phyloP scores from a whole-genome alignment of 768 basidiomycete genomes.

The Boletus tylopilopsis region DNA sequence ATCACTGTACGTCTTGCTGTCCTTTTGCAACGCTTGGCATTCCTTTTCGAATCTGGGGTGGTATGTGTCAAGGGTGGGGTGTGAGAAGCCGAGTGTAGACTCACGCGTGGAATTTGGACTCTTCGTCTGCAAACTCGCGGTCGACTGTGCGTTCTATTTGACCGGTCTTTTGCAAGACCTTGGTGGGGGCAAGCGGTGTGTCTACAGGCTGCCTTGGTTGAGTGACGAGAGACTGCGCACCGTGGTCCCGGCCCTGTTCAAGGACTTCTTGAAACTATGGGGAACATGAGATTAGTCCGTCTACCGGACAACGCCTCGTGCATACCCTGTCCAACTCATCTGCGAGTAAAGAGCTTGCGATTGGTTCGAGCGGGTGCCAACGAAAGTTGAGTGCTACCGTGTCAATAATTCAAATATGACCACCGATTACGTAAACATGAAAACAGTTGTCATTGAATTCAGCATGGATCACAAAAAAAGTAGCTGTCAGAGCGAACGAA shows the following conservation, averaged over 20 bases:
- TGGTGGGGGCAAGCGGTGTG: conserved; percentile 6
- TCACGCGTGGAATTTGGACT: conserved; percentile 85
- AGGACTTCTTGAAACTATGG: conserved; percentile 85
- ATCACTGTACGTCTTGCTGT: conserved; percentile 92
- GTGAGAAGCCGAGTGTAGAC: conserved; percentile 21
- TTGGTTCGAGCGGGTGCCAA: not conserved
- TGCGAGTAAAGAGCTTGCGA: too few species aligned
- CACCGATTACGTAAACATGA: conserved; percentile 17
- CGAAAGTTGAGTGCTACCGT: too few species aligned
- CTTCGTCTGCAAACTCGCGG: conserved; percentile 89
- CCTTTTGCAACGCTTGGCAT: conserved; percentile 88
- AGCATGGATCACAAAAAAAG: not conserved
- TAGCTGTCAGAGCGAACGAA: not conserved
- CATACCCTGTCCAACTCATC: conserved; percentile 59
- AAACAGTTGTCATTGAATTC: too few species aligned
- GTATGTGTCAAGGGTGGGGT: conserved; percentile 1
- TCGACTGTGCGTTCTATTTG: conserved; percentile 97
- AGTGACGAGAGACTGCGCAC: conserved; percentile 39
- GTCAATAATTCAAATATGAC: too few species aligned
- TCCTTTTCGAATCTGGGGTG: conserved; percentile 88
- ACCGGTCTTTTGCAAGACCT: conserved; percentile 97
- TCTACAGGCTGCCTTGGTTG: conserved; percentile 1
- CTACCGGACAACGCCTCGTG: not conserved
- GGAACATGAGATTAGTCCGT: not conserved
- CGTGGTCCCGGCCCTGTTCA: conserved; percentile 89